A percentile compares a stretch with the other conserved stretches of the same genome.
Evolutionary conservation across 768 basidiomycete species (phyloP).

Genomic region (Serendipita sp.): DNA sequence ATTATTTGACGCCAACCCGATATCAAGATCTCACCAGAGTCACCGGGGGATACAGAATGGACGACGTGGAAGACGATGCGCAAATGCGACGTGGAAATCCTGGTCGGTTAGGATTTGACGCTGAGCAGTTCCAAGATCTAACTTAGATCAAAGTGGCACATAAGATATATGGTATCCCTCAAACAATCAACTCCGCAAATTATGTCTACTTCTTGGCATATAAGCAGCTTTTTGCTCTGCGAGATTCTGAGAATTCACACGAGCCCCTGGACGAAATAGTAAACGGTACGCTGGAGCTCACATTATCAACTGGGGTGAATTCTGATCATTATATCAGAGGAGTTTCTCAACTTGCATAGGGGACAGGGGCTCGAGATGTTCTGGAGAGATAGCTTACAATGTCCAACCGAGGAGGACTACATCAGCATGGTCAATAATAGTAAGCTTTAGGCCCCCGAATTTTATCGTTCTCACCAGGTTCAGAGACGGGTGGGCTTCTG

Average conservation of each 20-base stretch:
- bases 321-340: slow-evolving; percentile 23
- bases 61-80: slow-evolving; percentile 88
- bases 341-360: slow-evolving; percentile 74
- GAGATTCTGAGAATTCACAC: slow-evolving; percentile 16
- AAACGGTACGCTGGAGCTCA: not conserved
- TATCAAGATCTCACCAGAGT: not conserved
- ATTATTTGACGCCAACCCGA: not conserved
- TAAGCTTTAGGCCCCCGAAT: slow-evolving; percentile 20
- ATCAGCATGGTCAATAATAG: slow-evolving; percentile 94
- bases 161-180: slow-evolving; percentile 90
- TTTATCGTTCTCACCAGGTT: not conserved
- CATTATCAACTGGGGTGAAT: slow-evolving; percentile 16
- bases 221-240: slow-evolving; percentile 57
- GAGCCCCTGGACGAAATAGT: slow-evolving; percentile 13
- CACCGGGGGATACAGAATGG: slow-evolving; percentile 39
- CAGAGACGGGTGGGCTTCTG: slow-evolving; percentile 91
- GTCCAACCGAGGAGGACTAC: slow-evolving; percentile 91
- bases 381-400: slow-evolving; percentile 82
- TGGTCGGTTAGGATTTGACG: slow-evolving; percentile 24
- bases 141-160: slow-evolving; percentile 49
- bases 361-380: slow-evolving; percentile 90
- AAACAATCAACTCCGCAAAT: slow-evolving; percentile 94
- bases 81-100: slow-evolving; percentile 75
- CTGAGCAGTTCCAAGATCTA: not conserved
- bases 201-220: slow-evolving; percentile 94